Evolutionary conservation across 495 filamentous ascomycete species (phyloP), one percentile per base, ranked within the genome.

Genomic region (Alectoria sarmentosa): DNA sequence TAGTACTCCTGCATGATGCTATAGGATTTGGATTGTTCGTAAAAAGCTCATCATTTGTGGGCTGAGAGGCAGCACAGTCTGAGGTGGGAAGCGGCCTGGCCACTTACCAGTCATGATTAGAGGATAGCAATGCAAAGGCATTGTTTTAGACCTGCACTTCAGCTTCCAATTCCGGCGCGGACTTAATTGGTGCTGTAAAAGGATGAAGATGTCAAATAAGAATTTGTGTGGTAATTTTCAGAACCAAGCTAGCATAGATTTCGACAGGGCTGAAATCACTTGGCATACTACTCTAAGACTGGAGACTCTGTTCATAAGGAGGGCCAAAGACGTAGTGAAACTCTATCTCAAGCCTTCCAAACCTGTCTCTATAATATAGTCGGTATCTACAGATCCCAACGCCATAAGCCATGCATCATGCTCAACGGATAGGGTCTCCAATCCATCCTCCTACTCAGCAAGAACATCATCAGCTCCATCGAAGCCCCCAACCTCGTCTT

Each of bases 21-120:
- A 74, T 92, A 86, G 85, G 88, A 86, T 74, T 89, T 90, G 87
- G 88, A 90, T 90, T 90, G 86, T 90, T 90, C 85, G 74, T 81
- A 52, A 69, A 74, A 73, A 76, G 83, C 79, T 86, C 77, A 78
- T 82, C 80, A 79, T 77, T 55, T 68, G 70, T 71, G 60, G 67
- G 63, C n/a, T 37, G 36, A 10, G 36, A 10, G 36, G 32, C 38
- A 58, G 42, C 15, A 26, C 23, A 1, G 48, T 9, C 34, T 52
- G 36, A 42, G 41, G 23, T 52, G 1, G 26, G n/a, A 14, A 28
- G 3, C 15, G 23, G 32, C 28, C 0, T 3, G 6, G 62, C 3
- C 10, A 55, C 28, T 55, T 3, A 55, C 52, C 15, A 21, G 23
- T 5, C 3, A 21, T 3, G 28, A 19, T 21, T 2, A 55, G 52